phyloP scores from a whole-genome alignment of 164 flowering plant genomes.

The Dillenia turbinata region DNA sequence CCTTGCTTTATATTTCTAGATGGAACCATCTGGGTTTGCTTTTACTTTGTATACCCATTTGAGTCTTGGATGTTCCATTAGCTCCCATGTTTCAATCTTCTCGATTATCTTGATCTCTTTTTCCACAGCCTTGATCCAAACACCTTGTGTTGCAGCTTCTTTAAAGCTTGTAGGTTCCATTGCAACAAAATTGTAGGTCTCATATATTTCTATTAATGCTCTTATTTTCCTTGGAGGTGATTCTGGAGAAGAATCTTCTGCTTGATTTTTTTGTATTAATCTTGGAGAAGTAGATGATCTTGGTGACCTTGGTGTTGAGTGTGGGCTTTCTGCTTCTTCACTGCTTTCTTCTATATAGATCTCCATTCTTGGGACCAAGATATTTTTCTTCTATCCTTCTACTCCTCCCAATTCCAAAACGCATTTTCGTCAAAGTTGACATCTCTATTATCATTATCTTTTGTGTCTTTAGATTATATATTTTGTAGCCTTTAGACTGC shows the following conservation, averaged over 20 bases:
- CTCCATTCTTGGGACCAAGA: background rate
- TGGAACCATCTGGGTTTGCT: background rate
- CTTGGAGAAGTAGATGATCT: background rate
- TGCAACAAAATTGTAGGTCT: background rate
- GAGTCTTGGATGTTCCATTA: background rate
- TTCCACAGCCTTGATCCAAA: background rate
- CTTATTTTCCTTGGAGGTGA: background rate
- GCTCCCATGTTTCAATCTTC: background rate
- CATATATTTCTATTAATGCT: background rate
- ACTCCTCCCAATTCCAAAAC: background rate
- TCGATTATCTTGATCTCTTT: no score
- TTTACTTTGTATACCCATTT: background rate
- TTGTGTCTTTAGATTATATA: background rate
- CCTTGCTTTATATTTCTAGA: no score
- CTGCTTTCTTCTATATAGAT: background rate
- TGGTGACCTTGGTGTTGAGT: background rate
- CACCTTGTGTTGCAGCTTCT: background rate
- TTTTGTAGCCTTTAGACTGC: background rate
- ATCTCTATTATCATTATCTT: background rate
- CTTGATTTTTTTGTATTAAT: background rate
- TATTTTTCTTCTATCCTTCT: background rate
- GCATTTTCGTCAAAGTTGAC: background rate
- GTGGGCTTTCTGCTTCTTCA: background rate
- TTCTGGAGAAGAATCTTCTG: background rate
- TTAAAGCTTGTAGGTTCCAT: background rate